Evolutionary conservation across 2,329 filamentous ascomycete species (phyloP), one percentile per base, ranked within the genome.

Genomic region (Phaeosphaeriaceae sp.): DNA sequence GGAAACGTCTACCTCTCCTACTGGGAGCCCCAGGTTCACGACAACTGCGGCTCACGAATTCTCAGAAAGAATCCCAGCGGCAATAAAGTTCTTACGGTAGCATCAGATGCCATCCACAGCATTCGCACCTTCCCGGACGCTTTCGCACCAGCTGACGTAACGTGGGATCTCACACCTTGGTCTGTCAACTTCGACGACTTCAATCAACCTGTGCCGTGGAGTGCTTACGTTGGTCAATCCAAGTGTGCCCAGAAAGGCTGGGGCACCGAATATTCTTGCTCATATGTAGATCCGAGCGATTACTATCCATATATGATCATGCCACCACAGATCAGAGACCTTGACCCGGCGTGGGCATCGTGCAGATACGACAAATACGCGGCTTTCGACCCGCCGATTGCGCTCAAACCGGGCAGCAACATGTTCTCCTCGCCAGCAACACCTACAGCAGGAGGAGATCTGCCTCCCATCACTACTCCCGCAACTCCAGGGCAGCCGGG

Each of bases 1-100:
- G 65, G 65, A 20, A 67, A 67, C 44, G 53, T 67, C 3, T 67
- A 67, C 27, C 24, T 67, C 1, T 65, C 62, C 1, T 46, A 63
- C 24, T 15, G 44, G 10, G 58, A 61, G 19, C 64, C 61, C 7
- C 40, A 25, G 7, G 64, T 67, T 7, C 24, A 33, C 2, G 65
- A 67, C 31, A 65, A 61, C 27, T 67, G 62, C 45, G 46, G 51
- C 3, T 51, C 58, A 6, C 22, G 21, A 0, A 41, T 65, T 22
- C 54, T 45, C 3, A n/a, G 53, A 20, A 25, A 22, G 27, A 53
- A 27, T 31, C 46, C 53, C 9, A 53, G 53, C n/a, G 21, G 41
- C 13, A 60, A 63, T 40, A 24, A 36, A 15, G 48, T 67, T 7
- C 21, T 67, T 17, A 65, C 65, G 1, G 58, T 67, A 21, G 65